Evolutionary conservation across 495 filamentous ascomycete genomes (phyloP).

Genomic region (Aspergillus bridgeri): DNA sequence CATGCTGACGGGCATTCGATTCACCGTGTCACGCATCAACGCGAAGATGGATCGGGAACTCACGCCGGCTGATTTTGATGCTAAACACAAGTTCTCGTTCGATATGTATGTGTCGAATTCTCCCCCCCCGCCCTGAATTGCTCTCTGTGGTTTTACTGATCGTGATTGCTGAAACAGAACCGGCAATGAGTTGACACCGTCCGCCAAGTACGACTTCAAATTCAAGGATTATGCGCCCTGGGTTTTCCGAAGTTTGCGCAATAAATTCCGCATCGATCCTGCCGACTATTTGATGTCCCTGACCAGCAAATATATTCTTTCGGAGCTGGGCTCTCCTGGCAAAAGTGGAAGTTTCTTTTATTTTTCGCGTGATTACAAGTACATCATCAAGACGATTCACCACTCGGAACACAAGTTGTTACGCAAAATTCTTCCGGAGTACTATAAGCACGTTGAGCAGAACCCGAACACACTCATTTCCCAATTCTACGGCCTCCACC

Average conservation of each 20-base stretch:
- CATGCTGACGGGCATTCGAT: constrained; percentile 98
- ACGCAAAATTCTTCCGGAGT: constrained; percentile 85
- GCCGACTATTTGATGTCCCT: constrained; percentile 98
- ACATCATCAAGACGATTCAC: constrained; percentile 99
- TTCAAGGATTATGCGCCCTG: constrained; percentile 99
- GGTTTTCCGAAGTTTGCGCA: constrained; percentile 93
- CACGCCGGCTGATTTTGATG: constrained; percentile 85
- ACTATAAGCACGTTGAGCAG: constrained; percentile 86
- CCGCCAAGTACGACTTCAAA: constrained; percentile 99
- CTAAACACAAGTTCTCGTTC: constrained; percentile 96
- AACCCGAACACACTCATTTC: constrained; percentile 97
- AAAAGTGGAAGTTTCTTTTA: constrained; percentile 99
- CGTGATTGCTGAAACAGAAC: constrained; percentile 52
- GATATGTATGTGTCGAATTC: constrained; percentile 71
- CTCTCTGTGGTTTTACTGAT: constrained; percentile 13
- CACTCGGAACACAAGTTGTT: constrained; percentile 95
- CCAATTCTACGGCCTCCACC: constrained; percentile 96
- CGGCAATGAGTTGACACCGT: constrained; percentile 94
- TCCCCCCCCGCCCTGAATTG: background rate
- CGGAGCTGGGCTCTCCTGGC: constrained; percentile 92
- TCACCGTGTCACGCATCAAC: constrained; percentile 93
- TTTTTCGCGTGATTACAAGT: constrained; percentile 99
- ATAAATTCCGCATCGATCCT: constrained; percentile 87
- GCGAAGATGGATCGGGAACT: constrained; percentile 90
- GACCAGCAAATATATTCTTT: constrained; percentile 98